Evolutionary conservation across 2,329 filamentous ascomycete species (phyloP), one percentile per base, ranked within the genome.

Genomic region (Colletotrichum somersetense): DNA sequence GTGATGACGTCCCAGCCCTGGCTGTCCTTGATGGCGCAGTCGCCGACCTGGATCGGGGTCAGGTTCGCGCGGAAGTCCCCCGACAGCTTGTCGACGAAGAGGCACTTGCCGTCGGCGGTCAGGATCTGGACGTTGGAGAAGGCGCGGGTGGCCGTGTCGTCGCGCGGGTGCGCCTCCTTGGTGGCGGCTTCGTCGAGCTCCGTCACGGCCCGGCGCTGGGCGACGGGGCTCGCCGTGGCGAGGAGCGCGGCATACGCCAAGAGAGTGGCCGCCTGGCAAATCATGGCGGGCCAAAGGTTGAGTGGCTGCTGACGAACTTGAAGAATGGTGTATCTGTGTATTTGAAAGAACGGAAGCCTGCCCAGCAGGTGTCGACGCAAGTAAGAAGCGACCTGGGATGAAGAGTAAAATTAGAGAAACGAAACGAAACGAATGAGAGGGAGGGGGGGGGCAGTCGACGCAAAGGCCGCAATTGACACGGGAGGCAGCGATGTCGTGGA

Each of bases 1-100:
- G 85, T 86, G 73, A 87, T 83, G 74, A 86, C 75, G 66, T 87
- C 85, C 83, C 83, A 87, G n/a, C 80, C 80, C 73, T 86, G 83
- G 10, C 82, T 84, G 38, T 82, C 78, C 11, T 80, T 83, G 46
- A 79, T 79, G 8, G 81, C 82, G 66, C 85, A 87, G n/a, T 80
- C 80, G 40, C 79, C 82, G 38, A 86, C 77, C 73, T 85, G 83
- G 38, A 87, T 76, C 5, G 85, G 85, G 1, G 83, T 84, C 67
- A 87, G 74, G 76, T 86, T 87, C 66, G 81, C 84, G 16, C 84
- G 81, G 71, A 84, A 86, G 76, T 87, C 85, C 23, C 85, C 85
- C 1, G 84, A 86, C 5, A 86, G 78, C 66, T 80, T 77, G 74
- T 86, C 83, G 23, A 86, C 84, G 63, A 83, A 85, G 58, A 86